Conservation (phyloP, 495 filamentous ascomycete species). For the Aspergillus incahuasiensis region DNA sequence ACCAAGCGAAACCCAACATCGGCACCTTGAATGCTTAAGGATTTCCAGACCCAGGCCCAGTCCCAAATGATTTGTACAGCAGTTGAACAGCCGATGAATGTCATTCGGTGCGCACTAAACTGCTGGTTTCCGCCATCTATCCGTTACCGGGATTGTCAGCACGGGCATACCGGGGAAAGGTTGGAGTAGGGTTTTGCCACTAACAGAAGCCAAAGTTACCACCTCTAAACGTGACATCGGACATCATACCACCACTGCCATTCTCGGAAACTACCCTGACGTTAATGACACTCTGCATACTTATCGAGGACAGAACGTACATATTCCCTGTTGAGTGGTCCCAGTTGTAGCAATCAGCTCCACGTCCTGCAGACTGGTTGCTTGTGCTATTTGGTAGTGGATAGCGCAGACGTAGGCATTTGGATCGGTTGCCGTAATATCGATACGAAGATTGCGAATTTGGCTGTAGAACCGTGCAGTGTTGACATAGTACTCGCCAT, state of each 20-base stretch:
- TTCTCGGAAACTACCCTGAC: constrained; percentile 4
- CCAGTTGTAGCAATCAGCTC: constrained; percentile 3
- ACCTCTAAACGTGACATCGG: constrained; percentile 7
- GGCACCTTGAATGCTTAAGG: constrained; percentile 1
- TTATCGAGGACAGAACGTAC: not conserved
- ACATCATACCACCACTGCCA: constrained; percentile 13
- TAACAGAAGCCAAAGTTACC: constrained; percentile 9
- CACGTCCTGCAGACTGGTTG: constrained; percentile 9
- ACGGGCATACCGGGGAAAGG: not conserved
- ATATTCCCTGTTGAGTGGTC: constrained; percentile 3
- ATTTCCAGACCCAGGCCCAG: constrained; percentile 13
- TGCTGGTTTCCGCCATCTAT: constrained; percentile 8
- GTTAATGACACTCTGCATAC: not conserved
- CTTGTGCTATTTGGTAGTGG: constrained; percentile 12
- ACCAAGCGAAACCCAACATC: constrained; percentile 5
- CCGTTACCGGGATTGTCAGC: not conserved
- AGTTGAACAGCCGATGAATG: constrained; percentile 7
- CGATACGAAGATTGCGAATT: constrained; percentile 11
- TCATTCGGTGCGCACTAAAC: constrained; percentile 6
- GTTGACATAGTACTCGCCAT: constrained; percentile 12
- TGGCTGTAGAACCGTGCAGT: constrained; percentile 10
- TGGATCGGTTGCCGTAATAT: constrained; percentile 1
- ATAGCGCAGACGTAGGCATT: constrained; percentile 6
- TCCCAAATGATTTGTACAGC: constrained; percentile 12
- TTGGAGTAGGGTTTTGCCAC: not conserved